A percentile compares a stretch with the other conserved stretches of the same genome.
These are phyloP conservation scores for Thielaviopsis euricoi DNA, from an alignment of 2,329 filamentous ascomycete species.

Conservation along the genomic window DNA sequence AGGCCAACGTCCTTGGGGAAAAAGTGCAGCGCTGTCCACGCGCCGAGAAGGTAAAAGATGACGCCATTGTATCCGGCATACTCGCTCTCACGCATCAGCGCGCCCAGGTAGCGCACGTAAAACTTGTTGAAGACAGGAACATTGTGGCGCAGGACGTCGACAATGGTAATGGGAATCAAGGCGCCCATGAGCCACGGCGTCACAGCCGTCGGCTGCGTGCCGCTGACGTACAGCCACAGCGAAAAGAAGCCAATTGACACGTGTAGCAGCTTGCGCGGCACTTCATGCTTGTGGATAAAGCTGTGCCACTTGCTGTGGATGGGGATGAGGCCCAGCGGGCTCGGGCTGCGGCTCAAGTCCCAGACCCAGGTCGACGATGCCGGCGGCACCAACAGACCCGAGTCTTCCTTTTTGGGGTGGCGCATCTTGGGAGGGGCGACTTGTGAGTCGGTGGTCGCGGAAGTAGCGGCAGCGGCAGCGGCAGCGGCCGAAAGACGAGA, in stretches of 20 bases:
- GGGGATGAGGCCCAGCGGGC: conserved; percentile 82
- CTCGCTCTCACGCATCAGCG: conserved; percentile 93
- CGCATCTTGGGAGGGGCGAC: neutral
- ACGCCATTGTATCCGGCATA: conserved; percentile 91
- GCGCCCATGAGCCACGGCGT: conserved; percentile 69
- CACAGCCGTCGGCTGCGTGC: conserved; percentile 60
- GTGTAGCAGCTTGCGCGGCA: conserved; percentile 82
- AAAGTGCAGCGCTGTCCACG: conserved; percentile 70
- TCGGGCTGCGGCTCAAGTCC: conserved; percentile 84
- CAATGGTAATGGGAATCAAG: conserved; percentile 67
- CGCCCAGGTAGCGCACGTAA: conserved; percentile 72
- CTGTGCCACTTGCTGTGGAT: conserved; percentile 84
- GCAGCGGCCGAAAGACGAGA: neutral
- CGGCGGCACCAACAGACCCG: conserved; percentile 53
- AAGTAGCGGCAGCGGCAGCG: neutral
- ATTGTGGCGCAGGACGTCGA: conserved; percentile 70
- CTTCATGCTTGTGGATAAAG: conserved; percentile 92
- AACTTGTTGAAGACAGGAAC: conserved; percentile 68
- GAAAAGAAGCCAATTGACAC: conserved; percentile 94
- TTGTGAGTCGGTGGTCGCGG: neutral
- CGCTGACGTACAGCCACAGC: conserved; percentile 66
- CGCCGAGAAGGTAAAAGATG: conserved; percentile 86
- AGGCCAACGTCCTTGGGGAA: conserved; percentile 89
- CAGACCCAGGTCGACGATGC: conserved; percentile 54
- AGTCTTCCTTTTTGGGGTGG: conserved; percentile 13